These are phyloP conservation scores for Schizopora paradoxa DNA, from an alignment of 1,284 basidiomycete genomes.

Conservation along the genomic window DNA sequence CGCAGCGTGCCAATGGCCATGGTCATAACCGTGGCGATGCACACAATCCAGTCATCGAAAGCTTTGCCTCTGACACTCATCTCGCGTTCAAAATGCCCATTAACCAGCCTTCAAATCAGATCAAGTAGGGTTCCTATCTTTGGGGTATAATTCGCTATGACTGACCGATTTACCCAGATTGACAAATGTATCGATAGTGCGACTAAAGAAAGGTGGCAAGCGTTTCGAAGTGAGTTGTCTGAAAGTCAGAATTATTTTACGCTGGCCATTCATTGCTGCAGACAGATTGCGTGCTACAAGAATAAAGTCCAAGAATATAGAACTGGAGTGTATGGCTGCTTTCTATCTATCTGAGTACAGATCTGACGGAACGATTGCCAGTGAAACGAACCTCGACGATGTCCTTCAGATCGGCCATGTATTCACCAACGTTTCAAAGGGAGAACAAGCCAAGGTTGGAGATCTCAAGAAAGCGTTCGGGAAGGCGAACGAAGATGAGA, in stretches of 20 bases:
- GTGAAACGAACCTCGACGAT: constrained; percentile 92
- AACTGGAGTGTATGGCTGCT: constrained; percentile 70
- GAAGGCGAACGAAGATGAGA: constrained; percentile 66
- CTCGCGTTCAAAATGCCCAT: constrained; percentile 42
- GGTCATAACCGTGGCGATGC: not conserved
- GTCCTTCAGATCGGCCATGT: constrained; percentile 97
- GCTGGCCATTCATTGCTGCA: constrained; percentile 19
- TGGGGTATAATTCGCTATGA: constrained; percentile 4
- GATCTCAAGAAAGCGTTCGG: constrained; percentile 92
- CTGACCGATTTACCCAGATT: constrained; percentile 45
- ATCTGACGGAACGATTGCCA: constrained; percentile 28
- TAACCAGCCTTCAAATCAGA: constrained; percentile 82
- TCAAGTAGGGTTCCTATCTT: constrained; percentile 51
- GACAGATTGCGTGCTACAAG: constrained; percentile 97
- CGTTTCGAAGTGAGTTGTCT: constrained; percentile 80
- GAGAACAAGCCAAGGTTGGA: constrained; percentile 83
- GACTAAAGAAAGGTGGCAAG: constrained; percentile 95
- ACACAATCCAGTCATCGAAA: too few relatives aligned
- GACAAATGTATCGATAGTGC: constrained; percentile 95
- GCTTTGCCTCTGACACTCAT: constrained; percentile 4
- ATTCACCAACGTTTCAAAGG: constrained; percentile 96
- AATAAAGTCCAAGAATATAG: constrained; percentile 99
- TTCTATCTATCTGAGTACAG: constrained; percentile 6
- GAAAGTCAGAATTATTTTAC: too few relatives aligned
- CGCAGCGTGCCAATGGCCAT: constrained; percentile 1